Conservation (phyloP, 768 basidiomycete genomes). For the Rhodotorula diobovata region DNA sequence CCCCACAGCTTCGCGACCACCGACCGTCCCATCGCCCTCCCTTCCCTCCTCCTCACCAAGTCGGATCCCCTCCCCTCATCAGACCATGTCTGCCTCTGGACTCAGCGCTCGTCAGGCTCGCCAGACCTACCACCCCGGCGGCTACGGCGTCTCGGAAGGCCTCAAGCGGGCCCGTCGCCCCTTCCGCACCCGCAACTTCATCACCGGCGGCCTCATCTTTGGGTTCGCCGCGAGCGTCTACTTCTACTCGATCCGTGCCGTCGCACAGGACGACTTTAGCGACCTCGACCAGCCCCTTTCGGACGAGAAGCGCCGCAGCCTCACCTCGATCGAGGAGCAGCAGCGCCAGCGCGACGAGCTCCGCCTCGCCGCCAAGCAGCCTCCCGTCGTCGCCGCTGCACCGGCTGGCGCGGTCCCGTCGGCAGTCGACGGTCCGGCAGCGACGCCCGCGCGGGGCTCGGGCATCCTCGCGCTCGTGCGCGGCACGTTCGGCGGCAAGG, state of each 20-base stretch:
- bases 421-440: constrained; percentile 1
- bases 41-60: not conserved
- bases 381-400: not conserved
- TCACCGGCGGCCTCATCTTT: constrained; percentile 68
- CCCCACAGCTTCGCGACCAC: no score
- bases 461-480: constrained; percentile 52
- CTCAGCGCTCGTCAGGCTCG: constrained; percentile 15
- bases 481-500: constrained; percentile 53
- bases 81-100: constrained; percentile 5
- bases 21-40: not conserved
- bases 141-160: constrained; percentile 76
- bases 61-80: not conserved
- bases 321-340: constrained; percentile 49
- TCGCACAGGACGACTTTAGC: constrained; percentile 87
- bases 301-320: constrained; percentile 44
- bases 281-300: constrained; percentile 65
- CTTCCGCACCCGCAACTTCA: constrained; percentile 69
- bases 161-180: constrained; percentile 81
- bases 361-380: constrained; percentile 5
- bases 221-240: constrained; percentile 77
- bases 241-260: constrained; percentile 87
- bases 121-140: constrained; percentile 34
- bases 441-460: constrained; percentile 6
- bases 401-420: not conserved
- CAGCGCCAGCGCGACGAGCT: constrained; percentile 6